Percentiles rank a stretch among this genome's conserved stretches.
Evolutionary conservation across 2,329 filamentous ascomycete genomes (phyloP).

Genomic region (Penicillium sp.): DNA sequence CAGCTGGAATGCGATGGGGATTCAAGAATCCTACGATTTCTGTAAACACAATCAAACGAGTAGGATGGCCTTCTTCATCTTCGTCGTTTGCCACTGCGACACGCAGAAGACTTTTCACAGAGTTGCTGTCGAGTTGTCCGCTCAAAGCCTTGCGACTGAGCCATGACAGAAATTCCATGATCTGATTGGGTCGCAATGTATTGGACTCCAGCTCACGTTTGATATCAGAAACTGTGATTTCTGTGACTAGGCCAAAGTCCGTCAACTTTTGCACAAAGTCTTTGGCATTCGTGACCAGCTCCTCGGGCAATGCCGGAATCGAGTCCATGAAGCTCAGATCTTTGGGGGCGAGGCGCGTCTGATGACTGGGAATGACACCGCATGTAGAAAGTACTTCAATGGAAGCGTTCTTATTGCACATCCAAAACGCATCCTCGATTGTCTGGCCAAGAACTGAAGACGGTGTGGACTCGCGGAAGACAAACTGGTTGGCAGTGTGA

Average conservation of each 20-base stretch:
- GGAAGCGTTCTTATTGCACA: conserved; percentile 74
- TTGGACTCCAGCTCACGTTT: conserved; percentile 78
- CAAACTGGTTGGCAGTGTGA: conserved; percentile 84
- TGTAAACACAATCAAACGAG: conserved; percentile 74
- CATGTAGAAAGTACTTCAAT: conserved; percentile 88
- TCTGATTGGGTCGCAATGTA: conserved; percentile 75
- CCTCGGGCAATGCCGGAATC: conserved; percentile 81
- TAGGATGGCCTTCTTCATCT: conserved; percentile 59
- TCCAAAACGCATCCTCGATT: conserved; percentile 97
- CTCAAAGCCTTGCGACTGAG: conserved; percentile 68
- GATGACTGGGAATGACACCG: conserved; percentile 80
- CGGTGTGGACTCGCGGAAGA: conserved; percentile 86
- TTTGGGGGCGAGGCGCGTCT: conserved; percentile 74
- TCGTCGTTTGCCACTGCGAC: conserved; percentile 64
- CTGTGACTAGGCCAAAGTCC: conserved; percentile 81
- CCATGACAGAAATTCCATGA: conserved; percentile 84
- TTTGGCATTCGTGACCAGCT: conserved; percentile 66
- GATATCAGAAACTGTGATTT: conserved; percentile 85
- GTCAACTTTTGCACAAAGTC: conserved; percentile 78
- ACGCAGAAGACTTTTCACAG: conserved; percentile 70
- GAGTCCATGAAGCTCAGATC: conserved; percentile 79
- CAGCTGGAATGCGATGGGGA: conserved; percentile 75
- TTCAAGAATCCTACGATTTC: conserved; percentile 75
- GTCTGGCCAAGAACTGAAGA: conserved; percentile 79
- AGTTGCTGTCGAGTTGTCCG: conserved; percentile 71